Conservation (phyloP, 2,329 filamentous ascomycete genomes). For the Botrytis medusae region DNA sequence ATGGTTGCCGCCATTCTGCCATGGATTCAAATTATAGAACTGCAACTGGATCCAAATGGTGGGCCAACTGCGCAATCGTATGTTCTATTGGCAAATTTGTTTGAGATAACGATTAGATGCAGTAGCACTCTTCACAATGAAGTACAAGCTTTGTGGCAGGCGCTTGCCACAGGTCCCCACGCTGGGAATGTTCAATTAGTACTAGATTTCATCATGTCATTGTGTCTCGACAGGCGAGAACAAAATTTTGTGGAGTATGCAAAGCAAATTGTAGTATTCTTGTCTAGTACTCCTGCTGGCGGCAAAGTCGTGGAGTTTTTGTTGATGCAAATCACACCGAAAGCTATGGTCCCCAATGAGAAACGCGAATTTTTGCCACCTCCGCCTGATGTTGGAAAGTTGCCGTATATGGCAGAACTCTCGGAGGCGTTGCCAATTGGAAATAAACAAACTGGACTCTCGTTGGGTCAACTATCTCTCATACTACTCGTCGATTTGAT, state of each 20-base stretch:
- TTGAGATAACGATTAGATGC: conserved; percentile 94
- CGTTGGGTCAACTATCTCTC: conserved; percentile 86
- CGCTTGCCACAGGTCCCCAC: conserved; percentile 87
- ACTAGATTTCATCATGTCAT: conserved; percentile 91
- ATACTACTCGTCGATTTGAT: conserved; percentile 95
- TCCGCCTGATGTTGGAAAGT: conserved; percentile 68
- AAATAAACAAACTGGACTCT: conserved; percentile 90
- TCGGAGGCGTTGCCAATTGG: conserved; percentile 76
- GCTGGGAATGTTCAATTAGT: conserved; percentile 92
- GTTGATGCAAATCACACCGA: conserved; percentile 84
- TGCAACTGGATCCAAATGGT: conserved; percentile 88
- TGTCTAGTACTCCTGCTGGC: conserved; percentile 82
- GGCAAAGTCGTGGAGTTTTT: conserved; percentile 94
- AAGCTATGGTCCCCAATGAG: conserved; percentile 93
- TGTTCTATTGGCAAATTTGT: conserved; percentile 88
- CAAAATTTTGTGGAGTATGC: conserved; percentile 98
- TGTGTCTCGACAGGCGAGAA: conserved; percentile 90
- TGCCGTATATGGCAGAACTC: conserved; percentile 90
- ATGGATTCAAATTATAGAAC: conserved; percentile 92
- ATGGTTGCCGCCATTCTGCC: conserved; percentile 92
- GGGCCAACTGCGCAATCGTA: conserved; percentile 90
- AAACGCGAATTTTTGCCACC: conserved; percentile 68
- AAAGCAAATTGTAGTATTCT: conserved; percentile 95
- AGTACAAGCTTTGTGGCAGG: conserved; percentile 96
- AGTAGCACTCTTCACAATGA: conserved; percentile 89